Conservation (phyloP, 768 basidiomycete genomes). For the Rhizopogon salebrosus region DNA sequence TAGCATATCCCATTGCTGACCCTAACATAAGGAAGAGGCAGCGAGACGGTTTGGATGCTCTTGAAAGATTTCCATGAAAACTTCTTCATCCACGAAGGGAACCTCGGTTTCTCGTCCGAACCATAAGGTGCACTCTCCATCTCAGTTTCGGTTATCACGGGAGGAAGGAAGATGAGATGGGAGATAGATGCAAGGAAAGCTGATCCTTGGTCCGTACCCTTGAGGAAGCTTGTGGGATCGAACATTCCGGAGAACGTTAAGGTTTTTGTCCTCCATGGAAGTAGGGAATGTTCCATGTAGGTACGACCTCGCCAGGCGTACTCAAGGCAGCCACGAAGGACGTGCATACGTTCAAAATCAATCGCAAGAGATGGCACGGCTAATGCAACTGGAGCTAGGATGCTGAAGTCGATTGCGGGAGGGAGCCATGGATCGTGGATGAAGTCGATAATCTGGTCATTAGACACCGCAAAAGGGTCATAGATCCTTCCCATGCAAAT, state of each 20-base stretch:
- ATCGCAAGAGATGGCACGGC: slow-evolving; percentile 23
- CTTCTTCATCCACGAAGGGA: too few relatives aligned
- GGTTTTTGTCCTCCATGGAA: slow-evolving; percentile 9
- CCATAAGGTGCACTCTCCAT: too few relatives aligned
- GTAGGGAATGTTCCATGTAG: neutral
- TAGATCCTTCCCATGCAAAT: slow-evolving; percentile 31
- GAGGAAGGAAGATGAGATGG: slow-evolving; percentile 27
- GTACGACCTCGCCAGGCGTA: slow-evolving; percentile 2
- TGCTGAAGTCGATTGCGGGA: slow-evolving; percentile 14
- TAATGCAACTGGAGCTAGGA: slow-evolving; percentile 5
- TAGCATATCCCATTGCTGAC: too few relatives aligned
- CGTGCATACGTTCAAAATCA: slow-evolving; percentile 22
- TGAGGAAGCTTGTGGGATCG: slow-evolving; percentile 28
- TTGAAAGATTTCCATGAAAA: too few relatives aligned
- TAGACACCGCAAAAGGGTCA: slow-evolving; percentile 12
- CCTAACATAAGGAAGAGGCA: too few relatives aligned
- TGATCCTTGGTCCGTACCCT: slow-evolving; percentile 23
- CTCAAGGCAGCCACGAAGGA: slow-evolving; percentile 30
- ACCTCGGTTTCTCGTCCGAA: too few relatives aligned
- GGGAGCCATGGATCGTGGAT: neutral
- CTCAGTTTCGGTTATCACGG: too few relatives aligned
- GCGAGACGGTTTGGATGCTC: too few relatives aligned
- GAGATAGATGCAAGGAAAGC: slow-evolving; percentile 31
- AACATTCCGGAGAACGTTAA: slow-evolving; percentile 29
- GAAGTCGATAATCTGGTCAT: too few relatives aligned